phyloP scores from a whole-genome alignment of 2,329 filamentous ascomycete genomes.

The Fusarium haematococcum region DNA sequence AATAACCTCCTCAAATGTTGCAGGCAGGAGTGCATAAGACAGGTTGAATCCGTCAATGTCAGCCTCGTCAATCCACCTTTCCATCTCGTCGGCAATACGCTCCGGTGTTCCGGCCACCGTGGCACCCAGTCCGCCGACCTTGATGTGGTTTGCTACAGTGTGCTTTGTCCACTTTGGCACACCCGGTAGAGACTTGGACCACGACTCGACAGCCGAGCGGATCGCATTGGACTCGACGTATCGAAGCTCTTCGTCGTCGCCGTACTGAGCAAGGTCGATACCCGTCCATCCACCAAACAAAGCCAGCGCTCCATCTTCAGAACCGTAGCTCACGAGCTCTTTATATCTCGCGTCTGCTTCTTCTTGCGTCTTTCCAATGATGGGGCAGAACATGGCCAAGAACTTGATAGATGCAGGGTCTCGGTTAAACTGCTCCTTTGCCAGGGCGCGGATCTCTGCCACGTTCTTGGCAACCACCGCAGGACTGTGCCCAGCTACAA shows the following conservation, averaged over 20 bases:
- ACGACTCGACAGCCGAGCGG: constrained; percentile 61
- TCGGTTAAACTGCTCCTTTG: constrained; percentile 60
- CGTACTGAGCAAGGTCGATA: constrained; percentile 70
- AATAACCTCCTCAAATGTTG: constrained; percentile 75
- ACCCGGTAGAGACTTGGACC: constrained; percentile 54
- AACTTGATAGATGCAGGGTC: constrained; percentile 70
- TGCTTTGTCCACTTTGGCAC: constrained; percentile 41
- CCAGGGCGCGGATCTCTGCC: constrained; percentile 65
- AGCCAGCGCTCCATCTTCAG: constrained; percentile 71
- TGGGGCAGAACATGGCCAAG: constrained; percentile 67
- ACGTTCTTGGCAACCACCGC: constrained; percentile 66
- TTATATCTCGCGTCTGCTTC: constrained; percentile 64
- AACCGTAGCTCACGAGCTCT: constrained; percentile 67
- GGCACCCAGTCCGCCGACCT: constrained; percentile 47
- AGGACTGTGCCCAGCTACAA: constrained; percentile 69
- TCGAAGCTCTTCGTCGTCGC: constrained; percentile 72
- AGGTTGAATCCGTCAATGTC: constrained; percentile 70
- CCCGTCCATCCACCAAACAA: constrained; percentile 77
- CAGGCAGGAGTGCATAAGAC: constrained; percentile 57
- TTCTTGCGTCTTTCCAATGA: constrained; percentile 70
- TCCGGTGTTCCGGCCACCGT: constrained; percentile 47
- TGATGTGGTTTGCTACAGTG: constrained; percentile 49
- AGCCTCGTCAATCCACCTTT: constrained; percentile 59
- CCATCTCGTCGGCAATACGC: constrained; percentile 49
- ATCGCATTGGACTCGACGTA: constrained; percentile 73